A percentile compares a stretch with the other conserved stretches of the same genome.
Conservation (phyloP, 495 filamentous ascomycete species). For the Podospora comata region DNA sequence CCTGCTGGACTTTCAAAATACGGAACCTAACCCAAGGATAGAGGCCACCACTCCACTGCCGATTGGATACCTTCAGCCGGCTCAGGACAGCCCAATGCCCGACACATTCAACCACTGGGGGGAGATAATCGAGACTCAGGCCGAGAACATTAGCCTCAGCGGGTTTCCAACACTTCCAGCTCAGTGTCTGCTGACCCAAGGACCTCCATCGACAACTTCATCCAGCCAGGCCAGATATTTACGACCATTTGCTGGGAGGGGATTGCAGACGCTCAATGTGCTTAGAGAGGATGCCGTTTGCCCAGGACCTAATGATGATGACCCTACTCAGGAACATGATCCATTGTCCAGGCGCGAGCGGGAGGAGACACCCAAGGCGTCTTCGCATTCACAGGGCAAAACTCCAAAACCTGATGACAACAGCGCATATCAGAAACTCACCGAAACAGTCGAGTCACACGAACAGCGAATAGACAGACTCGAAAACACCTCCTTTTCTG, state of each 20-base stretch:
- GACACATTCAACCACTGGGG: slow-evolving; percentile 50
- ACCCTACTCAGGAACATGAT: slow-evolving; percentile 14
- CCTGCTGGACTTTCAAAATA: slow-evolving; percentile 30
- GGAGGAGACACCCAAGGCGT: slow-evolving; percentile 17
- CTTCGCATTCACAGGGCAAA: slow-evolving; percentile 13
- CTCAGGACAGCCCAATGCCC: slow-evolving; percentile 41
- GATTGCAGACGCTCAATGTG: slow-evolving; percentile 46
- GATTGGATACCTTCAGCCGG: slow-evolving; percentile 23
- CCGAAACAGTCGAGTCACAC: slow-evolving; percentile 46
- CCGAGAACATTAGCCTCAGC: slow-evolving; percentile 5
- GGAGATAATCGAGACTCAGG: slow-evolving; percentile 39
- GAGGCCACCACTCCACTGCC: slow-evolving; percentile 24
- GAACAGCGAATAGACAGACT: slow-evolving; percentile 56
- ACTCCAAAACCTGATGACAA: slow-evolving; percentile 15
- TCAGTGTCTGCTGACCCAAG: slow-evolving; percentile 46
- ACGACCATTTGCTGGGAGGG: slow-evolving; percentile 48
- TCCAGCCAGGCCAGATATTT: slow-evolving; percentile 46
- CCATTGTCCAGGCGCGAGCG: slow-evolving; percentile 8
- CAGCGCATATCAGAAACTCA: slow-evolving; percentile 35
- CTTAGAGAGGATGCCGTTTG: slow-evolving; percentile 31
- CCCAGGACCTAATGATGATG: slow-evolving; percentile 25
- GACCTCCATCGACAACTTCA: slow-evolving; percentile 43
- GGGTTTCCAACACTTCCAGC: slow-evolving; percentile 50
- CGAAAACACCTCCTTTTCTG: slow-evolving; percentile 59
- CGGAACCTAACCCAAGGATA: slow-evolving; percentile 17